Percentiles rank a stretch among this genome's conserved stretches.
These are phyloP conservation scores for Peronosclerospora sorghi DNA, from an alignment of 352 stramenopile species.

Conservation along the genomic window DNA sequence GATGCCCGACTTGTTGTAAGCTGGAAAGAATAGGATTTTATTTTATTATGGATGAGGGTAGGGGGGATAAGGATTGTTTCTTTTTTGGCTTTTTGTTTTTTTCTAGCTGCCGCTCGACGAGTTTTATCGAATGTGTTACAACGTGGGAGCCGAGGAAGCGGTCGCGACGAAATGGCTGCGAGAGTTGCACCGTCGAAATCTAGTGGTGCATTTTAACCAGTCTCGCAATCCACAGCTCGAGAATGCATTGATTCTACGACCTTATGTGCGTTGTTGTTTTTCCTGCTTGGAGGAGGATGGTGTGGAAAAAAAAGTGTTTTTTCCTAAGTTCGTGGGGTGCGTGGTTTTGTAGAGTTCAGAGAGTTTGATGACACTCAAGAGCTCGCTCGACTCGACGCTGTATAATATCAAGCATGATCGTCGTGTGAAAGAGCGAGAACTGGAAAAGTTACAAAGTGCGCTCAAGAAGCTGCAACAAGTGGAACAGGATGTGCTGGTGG, in stretches of 20 bases:
- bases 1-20: constrained; percentile 41
- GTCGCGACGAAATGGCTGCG: constrained; percentile 70
- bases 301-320: neutral
- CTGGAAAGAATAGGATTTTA: neutral
- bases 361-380: constrained; percentile 54
- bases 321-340: constrained; percentile 1
- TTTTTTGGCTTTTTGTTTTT: neutral
- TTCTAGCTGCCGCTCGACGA: constrained; percentile 50
- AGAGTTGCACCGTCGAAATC: constrained; percentile 62
- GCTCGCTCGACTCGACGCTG: constrained; percentile 62
- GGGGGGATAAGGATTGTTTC: neutral
- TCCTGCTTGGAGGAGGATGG: neutral
- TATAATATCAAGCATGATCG: constrained; percentile 64
- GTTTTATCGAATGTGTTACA: constrained; percentile 66
- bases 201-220: constrained; percentile 66
- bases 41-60: neutral
- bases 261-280: constrained; percentile 31
- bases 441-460: constrained; percentile 30
- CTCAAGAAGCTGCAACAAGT: constrained; percentile 38
- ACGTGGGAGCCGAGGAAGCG: constrained; percentile 48
- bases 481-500: constrained; percentile 34
- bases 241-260: constrained; percentile 53
- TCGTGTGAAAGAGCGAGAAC: constrained; percentile 38
- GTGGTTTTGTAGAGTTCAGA: constrained; percentile 63
- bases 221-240: constrained; percentile 56